phyloP scores from a whole-genome alignment of 345 rosid genomes.

The Acer saccharum region DNA sequence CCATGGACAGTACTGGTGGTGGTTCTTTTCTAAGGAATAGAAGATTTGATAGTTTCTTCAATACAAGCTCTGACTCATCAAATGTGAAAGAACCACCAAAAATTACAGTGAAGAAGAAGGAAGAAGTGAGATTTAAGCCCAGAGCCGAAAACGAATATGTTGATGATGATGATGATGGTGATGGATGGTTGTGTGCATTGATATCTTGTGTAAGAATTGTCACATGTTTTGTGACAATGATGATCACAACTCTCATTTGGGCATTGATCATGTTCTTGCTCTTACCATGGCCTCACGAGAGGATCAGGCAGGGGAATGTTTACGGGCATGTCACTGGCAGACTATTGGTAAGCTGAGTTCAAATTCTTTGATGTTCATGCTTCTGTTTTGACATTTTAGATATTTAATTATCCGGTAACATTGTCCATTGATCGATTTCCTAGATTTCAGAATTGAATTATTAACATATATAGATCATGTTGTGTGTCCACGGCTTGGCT shows the following conservation, averaged over 20 bases:
- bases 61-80: slow-evolving; percentile 26
- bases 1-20: slow-evolving; percentile 37
- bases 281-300: slow-evolving; percentile 54
- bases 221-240: slow-evolving; percentile 48
- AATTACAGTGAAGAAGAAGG: slow-evolving; percentile 20
- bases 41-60: slow-evolving; percentile 44
- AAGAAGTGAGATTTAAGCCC: slow-evolving; percentile 14
- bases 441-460: slow-evolving; percentile 6
- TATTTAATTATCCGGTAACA: neutral
- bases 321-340: slow-evolving; percentile 65
- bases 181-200: slow-evolving; percentile 44
- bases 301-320: slow-evolving; percentile 55
- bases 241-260: slow-evolving; percentile 53
- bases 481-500: neutral
- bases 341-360: slow-evolving; percentile 45
- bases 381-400: neutral
- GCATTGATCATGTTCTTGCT: slow-evolving; percentile 44
- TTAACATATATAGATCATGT: slow-evolving; percentile 2
- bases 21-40: slow-evolving; percentile 45
- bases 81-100: slow-evolving; percentile 19
- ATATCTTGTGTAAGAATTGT: slow-evolving; percentile 49
- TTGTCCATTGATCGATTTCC: neutral
- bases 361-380: neutral
- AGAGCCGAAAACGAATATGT: slow-evolving; percentile 26
- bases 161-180: slow-evolving; percentile 31